Percentiles rank a stretch among this genome's conserved stretches.
Evolutionary conservation across 1,139 yeast genomes (phyloP).

Genomic region (Candida sp.): DNA sequence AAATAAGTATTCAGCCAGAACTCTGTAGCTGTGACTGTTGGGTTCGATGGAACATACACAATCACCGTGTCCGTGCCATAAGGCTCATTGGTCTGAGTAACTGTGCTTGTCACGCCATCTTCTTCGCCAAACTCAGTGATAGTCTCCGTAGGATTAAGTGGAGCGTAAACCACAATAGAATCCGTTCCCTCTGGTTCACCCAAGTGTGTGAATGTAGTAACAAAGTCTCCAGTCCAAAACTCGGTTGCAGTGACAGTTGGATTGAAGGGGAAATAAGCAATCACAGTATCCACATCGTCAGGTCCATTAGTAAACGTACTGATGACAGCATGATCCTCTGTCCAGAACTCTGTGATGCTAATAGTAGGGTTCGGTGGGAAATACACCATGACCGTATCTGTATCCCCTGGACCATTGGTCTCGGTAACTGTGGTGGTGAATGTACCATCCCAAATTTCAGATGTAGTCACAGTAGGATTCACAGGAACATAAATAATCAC

Average conservation of each 20-base stretch:
- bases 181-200: conserved; percentile 9
- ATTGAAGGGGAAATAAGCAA: neutral
- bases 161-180: conserved; percentile 17
- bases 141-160: conserved; percentile 10
- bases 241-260: neutral
- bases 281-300: conserved; percentile 5
- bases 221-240: conserved; percentile 12
- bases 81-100: conserved; percentile 2
- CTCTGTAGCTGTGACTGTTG: conserved; percentile 17
- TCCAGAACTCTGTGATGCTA: conserved; percentile 1
- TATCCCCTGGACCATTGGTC: conserved; percentile 5
- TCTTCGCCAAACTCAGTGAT: conserved; percentile 7
- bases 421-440: conserved; percentile 12
- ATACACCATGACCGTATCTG: conserved; percentile 9
- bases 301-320: neutral
- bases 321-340: too few relatives aligned
- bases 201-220: conserved; percentile 11
- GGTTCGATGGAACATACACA: conserved; percentile 21
- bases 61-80: conserved; percentile 21
- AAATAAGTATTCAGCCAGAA: conserved; percentile 9
- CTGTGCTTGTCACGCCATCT: neutral
- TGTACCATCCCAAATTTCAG: conserved; percentile 11
- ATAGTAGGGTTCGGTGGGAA: conserved; percentile 9
- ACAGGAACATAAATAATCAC: conserved; percentile 19
- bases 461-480: conserved; percentile 8